A percentile compares a stretch with the other conserved stretches of the same genome.
These are phyloP conservation scores for Pestalotiopsis sp. DNA, from an alignment of 2,329 filamentous ascomycete genomes.

Conservation along the genomic window DNA sequence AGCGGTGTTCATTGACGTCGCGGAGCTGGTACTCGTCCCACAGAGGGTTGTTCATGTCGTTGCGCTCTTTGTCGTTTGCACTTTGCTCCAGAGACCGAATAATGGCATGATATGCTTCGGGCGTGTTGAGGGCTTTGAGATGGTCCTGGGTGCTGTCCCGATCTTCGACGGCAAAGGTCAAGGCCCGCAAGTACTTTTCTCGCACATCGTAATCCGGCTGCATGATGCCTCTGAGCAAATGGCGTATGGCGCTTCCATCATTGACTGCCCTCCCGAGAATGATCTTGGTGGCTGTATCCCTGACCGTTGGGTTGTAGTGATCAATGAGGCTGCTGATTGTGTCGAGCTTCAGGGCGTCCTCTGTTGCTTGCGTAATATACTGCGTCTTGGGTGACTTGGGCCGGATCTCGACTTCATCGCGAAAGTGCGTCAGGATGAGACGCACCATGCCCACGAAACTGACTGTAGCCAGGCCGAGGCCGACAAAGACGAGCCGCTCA, in stretches of 20 bases:
- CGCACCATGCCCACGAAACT: slow-evolving; percentile 59
- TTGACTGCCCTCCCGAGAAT: slow-evolving; percentile 61
- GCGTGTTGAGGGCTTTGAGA: slow-evolving; percentile 50
- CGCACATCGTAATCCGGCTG: slow-evolving; percentile 60
- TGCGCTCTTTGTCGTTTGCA: slow-evolving; percentile 50
- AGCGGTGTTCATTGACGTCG: slow-evolving; percentile 62
- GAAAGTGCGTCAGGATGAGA: slow-evolving; percentile 59
- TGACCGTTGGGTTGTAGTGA: slow-evolving; percentile 73
- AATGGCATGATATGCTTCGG: slow-evolving; percentile 55
- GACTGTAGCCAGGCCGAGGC: slow-evolving; percentile 60
- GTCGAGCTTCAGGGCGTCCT: slow-evolving; percentile 67
- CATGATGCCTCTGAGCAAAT: slow-evolving; percentile 60
- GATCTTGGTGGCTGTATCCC: slow-evolving; percentile 66
- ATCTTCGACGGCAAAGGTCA: slow-evolving; percentile 56
- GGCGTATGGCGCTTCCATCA: slow-evolving; percentile 51
- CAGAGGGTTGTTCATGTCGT: slow-evolving; percentile 53
- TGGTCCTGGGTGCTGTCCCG: slow-evolving; percentile 37
- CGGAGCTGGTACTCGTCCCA: slow-evolving; percentile 67
- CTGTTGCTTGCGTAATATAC: slow-evolving; percentile 75
- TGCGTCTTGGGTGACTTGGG: slow-evolving; percentile 66
- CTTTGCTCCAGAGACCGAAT: slow-evolving; percentile 63
- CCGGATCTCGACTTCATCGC: slow-evolving; percentile 67
- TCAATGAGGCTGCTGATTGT: slow-evolving; percentile 69
- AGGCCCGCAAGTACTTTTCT: slow-evolving; percentile 56
- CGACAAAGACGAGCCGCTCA: slow-evolving; percentile 55